Conservation (phyloP, 805 yeast genomes). For the Metschnikowia proteae region DNA sequence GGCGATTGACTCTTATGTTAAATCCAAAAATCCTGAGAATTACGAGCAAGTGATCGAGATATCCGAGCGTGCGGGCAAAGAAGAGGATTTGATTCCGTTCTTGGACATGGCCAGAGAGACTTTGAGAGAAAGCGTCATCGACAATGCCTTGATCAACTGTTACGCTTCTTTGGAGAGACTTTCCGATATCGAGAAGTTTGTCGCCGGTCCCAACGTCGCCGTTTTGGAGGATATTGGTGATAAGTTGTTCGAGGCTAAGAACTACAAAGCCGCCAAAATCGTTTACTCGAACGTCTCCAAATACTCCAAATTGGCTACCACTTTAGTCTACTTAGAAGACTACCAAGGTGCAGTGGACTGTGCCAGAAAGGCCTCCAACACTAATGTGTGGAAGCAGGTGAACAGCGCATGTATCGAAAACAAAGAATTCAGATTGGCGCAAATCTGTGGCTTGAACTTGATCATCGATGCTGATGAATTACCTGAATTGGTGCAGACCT, state of each 20-base stretch:
- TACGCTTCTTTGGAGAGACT: conserved; percentile 77
- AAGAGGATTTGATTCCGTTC: conserved; percentile 84
- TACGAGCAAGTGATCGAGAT: conserved; percentile 90
- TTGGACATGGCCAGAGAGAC: conserved; percentile 89
- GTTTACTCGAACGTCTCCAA: conserved; percentile 83
- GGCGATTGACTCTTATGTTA: conserved; percentile 86
- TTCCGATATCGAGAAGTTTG: conserved; percentile 77
- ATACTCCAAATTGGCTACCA: conserved; percentile 95
- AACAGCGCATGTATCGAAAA: conserved; percentile 94
- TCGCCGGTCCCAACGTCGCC: conserved; percentile 87
- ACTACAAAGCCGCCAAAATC: conserved; percentile 90
- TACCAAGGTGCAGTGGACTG: conserved; percentile 97
- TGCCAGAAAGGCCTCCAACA: conserved; percentile 95
- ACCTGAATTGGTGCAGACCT: conserved; percentile 80
- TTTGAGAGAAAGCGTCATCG: conserved; percentile 86
- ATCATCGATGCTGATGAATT: conserved; percentile 97
- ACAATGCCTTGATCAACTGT: conserved; percentile 84
- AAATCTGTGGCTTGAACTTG: conserved; percentile 95
- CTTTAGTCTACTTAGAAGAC: conserved; percentile 86
- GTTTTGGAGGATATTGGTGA: conserved; percentile 92
- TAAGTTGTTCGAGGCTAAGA: conserved; percentile 70
- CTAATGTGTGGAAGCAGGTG: conserved; percentile 95
- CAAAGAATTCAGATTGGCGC: conserved; percentile 94
- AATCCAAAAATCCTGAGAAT: conserved; percentile 87
- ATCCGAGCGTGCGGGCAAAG: conserved; percentile 92